Conservation (phyloP, 148 eudicot species). For the Silene conica region DNA sequence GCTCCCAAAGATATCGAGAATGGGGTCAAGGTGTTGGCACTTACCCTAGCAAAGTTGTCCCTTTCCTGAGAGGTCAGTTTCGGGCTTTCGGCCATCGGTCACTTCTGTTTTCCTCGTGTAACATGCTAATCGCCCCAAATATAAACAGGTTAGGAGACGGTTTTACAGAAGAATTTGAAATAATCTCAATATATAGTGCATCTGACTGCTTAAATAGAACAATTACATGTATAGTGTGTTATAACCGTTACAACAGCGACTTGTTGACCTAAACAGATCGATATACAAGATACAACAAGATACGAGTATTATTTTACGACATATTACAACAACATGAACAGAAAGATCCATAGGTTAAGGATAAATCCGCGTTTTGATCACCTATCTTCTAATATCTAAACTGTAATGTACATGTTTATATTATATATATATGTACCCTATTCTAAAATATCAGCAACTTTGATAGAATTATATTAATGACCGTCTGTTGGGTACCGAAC, state of each 20-base stretch:
- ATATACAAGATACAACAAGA: constrained; percentile 13
- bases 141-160: too few species aligned
- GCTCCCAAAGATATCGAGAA: constrained; percentile 57
- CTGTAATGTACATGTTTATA: neutral
- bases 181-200: constrained; percentile 17
- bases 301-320: neutral
- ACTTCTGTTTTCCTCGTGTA: too few species aligned
- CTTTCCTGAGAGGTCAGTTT: constrained; percentile 27
- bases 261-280: constrained; percentile 3
- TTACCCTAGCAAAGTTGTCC: constrained; percentile 72
- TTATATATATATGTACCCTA: constrained; percentile 2
- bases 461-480: neutral
- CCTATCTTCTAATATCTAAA: constrained; percentile 12
- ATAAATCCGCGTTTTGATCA: constrained; percentile 12
- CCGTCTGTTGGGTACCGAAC: neutral
- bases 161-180: too few species aligned
- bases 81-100: too few species aligned
- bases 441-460: neutral
- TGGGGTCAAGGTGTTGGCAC: constrained; percentile 81
- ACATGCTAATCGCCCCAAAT: too few species aligned
- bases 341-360: constrained; percentile 17
- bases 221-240: constrained; percentile 15
- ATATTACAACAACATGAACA: constrained; percentile 23
- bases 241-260: constrained; percentile 7
- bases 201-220: constrained; percentile 19